Evolutionary conservation across 495 filamentous ascomycete genomes (phyloP).

Genomic region (Lasiosphaeriaceae sp.): DNA sequence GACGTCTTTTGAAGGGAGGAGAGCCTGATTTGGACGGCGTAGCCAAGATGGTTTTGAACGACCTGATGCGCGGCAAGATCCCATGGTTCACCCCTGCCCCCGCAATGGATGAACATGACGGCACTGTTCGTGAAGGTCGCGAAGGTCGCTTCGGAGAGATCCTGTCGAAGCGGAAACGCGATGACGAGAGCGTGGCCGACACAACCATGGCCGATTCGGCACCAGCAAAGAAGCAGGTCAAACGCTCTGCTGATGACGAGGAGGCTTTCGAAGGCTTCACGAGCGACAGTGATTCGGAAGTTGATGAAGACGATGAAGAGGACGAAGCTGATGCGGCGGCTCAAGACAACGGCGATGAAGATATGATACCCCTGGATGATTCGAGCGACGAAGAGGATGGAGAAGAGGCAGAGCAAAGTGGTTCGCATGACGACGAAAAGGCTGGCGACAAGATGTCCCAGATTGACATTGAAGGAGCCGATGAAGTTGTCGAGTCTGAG

Average conservation of each 20-base stretch:
- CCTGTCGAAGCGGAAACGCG: slow-evolving; percentile 54
- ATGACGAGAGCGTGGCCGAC: slow-evolving; percentile 40
- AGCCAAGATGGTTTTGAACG: slow-evolving; percentile 90
- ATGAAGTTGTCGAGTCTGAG: slow-evolving; percentile 3
- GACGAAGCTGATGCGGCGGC: slow-evolving; percentile 34
- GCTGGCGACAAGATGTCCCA: background rate
- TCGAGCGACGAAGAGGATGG: slow-evolving; percentile 33
- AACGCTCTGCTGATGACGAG: slow-evolving; percentile 24
- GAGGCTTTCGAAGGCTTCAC: slow-evolving; percentile 51
- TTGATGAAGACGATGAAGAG: slow-evolving; percentile 33
- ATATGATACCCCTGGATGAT: slow-evolving; percentile 51
- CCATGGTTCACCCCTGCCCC: slow-evolving; percentile 93
- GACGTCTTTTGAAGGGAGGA: slow-evolving; percentile 79
- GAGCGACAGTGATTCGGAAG: slow-evolving; percentile 40
- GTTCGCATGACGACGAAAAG: background rate
- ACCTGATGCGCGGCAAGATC: slow-evolving; percentile 90
- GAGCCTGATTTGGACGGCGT: slow-evolving; percentile 91
- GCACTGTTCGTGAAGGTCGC: slow-evolving; percentile 53
- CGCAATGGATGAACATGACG: slow-evolving; percentile 49
- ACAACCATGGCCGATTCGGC: slow-evolving; percentile 26
- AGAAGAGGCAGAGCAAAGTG: background rate
- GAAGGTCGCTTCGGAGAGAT: slow-evolving; percentile 56
- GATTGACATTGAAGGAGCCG: background rate
- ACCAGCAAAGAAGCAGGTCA: slow-evolving; percentile 16
- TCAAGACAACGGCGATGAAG: slow-evolving; percentile 36